Base-by-base conservation (phyloP, 345 rosid genomes). In the Camelina laxa region DNA sequence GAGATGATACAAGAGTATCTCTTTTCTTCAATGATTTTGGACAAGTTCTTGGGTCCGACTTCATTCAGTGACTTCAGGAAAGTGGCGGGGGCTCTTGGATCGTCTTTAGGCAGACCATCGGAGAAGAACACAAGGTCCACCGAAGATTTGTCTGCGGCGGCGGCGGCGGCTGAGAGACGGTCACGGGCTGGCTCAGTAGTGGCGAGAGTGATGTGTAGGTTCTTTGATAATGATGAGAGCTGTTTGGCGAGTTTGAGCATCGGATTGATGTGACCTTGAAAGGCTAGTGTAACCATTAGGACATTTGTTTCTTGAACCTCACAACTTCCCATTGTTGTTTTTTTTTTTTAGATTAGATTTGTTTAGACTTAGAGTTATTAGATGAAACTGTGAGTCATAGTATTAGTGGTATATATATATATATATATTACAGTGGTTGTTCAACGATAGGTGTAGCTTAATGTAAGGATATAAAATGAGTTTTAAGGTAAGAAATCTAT, bases 251-350 rank as follows among this genome's bases (percentile, higher is more conserved):
- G 65, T 79, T 79, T 83, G 15, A 87, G 79, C 67, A 75, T 38
- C 49, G 78, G 78, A 38, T 67, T 75, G 67, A 75, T 11, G 10
- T 75, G 78, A 35, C 79, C 74, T 75, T 75, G 44, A 19, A 53
- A n/a, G 15, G 87, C 70, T 24, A 80, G 9, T 50, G 87, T 72
- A 50, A 89, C 89, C 85, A 85, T 58, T 71, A 89, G 75, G 61
- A 89, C 79, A 35, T 81, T 72, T 5, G 70, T 73, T 68, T 44
- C 65, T 54, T 73, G 47, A 44, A 14, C 50, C 51, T 59, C 81
- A 70, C 5, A 3, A 41, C 70, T 60, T 47, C 48, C 48, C 74
- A 78, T 75, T 36, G 2, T 42, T 42, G 4, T 42, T 13, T 42
- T 14, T 42, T 13, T 42, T 13, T 13, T 0, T 10, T n/a, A n/a